Conservation (phyloP, 2,329 filamentous ascomycete genomes). For the Ophiostoma triangulosporum region DNA sequence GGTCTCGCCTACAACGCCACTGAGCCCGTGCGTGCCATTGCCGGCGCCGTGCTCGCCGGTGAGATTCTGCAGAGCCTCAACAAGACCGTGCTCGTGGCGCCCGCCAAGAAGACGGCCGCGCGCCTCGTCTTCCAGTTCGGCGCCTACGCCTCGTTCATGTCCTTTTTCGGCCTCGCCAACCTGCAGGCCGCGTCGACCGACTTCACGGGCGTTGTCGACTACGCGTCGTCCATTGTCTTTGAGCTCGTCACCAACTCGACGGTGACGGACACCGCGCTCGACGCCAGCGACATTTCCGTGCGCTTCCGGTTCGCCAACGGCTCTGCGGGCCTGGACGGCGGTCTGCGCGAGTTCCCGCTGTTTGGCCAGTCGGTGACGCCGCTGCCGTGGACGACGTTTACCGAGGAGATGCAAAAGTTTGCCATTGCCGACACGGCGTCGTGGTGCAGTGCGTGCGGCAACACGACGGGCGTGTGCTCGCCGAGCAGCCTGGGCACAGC, state of each 20-base stretch:
- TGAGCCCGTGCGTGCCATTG: slow-evolving; percentile 48
- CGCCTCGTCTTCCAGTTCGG: slow-evolving; percentile 43
- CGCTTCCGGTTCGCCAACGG: slow-evolving; percentile 51
- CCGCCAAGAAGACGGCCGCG: slow-evolving; percentile 19
- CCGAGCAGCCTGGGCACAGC: slow-evolving; percentile 17
- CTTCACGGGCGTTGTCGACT: slow-evolving; percentile 71
- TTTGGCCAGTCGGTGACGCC: slow-evolving; percentile 43
- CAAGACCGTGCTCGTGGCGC: slow-evolving; percentile 27
- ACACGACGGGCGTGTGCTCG: slow-evolving; percentile 54
- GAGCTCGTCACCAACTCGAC: slow-evolving; percentile 51
- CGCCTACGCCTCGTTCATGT: slow-evolving; percentile 47
- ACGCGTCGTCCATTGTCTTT: slow-evolving; percentile 69
- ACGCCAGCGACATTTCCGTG: slow-evolving; percentile 35
- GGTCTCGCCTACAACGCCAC: slow-evolving; percentile 69
- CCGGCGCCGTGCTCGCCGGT: slow-evolving; percentile 42
- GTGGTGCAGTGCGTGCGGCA: slow-evolving; percentile 69
- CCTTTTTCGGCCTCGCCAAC: slow-evolving; percentile 47
- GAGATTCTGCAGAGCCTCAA: slow-evolving; percentile 41
- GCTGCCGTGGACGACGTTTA: slow-evolving; percentile 59
- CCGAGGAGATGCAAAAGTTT: slow-evolving; percentile 47
- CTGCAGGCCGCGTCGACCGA: slow-evolving; percentile 37
- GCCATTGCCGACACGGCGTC: slow-evolving; percentile 47
- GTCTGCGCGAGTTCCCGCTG: slow-evolving; percentile 35
- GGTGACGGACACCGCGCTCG: slow-evolving; percentile 18
- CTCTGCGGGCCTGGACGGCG: slow-evolving; percentile 38